Conservation (phyloP, 2,329 filamentous ascomycete genomes). For the Fusarium agapanthi region DNA sequence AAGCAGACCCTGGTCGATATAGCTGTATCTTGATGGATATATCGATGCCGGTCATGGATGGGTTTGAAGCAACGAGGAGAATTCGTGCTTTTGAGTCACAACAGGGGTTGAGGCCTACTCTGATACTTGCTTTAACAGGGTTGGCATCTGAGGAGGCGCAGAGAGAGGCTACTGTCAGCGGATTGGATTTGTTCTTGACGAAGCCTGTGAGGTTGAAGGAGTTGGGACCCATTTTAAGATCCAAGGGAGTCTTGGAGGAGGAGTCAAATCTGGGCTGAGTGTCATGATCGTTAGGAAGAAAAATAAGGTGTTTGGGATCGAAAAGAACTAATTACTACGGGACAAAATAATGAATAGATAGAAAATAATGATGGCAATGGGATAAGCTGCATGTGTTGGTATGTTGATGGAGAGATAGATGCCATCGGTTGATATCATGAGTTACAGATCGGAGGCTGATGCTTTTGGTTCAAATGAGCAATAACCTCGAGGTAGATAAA, state of each 20-base stretch:
- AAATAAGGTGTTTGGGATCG: neutral
- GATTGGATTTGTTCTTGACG: slow-evolving; percentile 63
- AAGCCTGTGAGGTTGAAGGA: slow-evolving; percentile 60
- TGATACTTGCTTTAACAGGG: slow-evolving; percentile 63
- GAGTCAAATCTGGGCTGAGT: slow-evolving; percentile 10
- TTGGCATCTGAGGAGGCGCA: slow-evolving; percentile 59
- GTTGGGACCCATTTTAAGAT: slow-evolving; percentile 38
- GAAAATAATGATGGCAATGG: neutral
- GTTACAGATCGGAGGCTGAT: neutral
- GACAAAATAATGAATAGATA: neutral
- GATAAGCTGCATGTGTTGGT: neutral
- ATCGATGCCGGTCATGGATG: slow-evolving; percentile 67
- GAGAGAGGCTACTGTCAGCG: slow-evolving; percentile 61
- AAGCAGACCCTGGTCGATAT: slow-evolving; percentile 33
- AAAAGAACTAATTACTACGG: neutral
- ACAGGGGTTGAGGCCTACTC: slow-evolving; percentile 50
- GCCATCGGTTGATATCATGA: neutral
- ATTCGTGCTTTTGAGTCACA: slow-evolving; percentile 60
- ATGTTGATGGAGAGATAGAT: neutral
- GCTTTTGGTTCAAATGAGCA: neutral
- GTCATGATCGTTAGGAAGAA: too few species aligned
- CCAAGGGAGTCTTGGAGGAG: slow-evolving; percentile 27
- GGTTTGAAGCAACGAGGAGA: slow-evolving; percentile 58
- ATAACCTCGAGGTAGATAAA: too few species aligned
- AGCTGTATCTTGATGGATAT: slow-evolving; percentile 57